Percentiles rank a stretch among this genome's conserved stretches.
Evolutionary conservation across 176 grass and related monocot genomes (phyloP).

Genomic region (Alopecurus myosuroides): DNA sequence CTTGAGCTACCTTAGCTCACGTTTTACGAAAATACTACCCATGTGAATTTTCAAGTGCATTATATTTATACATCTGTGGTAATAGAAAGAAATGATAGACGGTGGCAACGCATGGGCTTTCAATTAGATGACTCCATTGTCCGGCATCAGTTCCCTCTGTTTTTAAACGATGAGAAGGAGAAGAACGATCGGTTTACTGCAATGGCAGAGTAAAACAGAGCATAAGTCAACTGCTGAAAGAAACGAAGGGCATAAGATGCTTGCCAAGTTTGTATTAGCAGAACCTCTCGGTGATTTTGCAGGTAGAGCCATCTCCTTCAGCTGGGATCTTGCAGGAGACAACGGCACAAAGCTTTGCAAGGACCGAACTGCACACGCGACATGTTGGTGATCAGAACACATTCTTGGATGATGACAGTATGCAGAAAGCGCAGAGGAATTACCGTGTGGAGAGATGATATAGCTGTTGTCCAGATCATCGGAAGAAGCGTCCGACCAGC

Average conservation of each 20-base stretch:
- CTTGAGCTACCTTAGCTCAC: too few species aligned
- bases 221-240: not conserved
- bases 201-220: not conserved
- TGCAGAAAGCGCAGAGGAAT: not conserved
- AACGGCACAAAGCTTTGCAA: conserved; percentile 23
- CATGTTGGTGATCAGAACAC: not conserved
- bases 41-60: too few species aligned
- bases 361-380: conserved; percentile 39
- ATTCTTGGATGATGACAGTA: not conserved
- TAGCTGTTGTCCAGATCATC: conserved; percentile 10
- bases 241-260: not conserved
- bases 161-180: conserved; percentile 47
- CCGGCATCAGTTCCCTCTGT: conserved; percentile 36
- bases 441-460: conserved; percentile 36
- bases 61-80: too few species aligned
- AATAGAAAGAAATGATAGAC: too few species aligned
- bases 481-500: not conserved
- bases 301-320: conserved; percentile 22
- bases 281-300: conserved; percentile 56
- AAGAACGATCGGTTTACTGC: conserved; percentile 66
- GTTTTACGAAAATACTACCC: too few species aligned
- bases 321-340: conserved; percentile 23
- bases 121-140: too few species aligned
- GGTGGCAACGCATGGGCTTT: too few species aligned
- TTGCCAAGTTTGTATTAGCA: not conserved